Evolutionary conservation across 2,329 filamentous ascomycete genomes (phyloP), one percentile per base, ranked within the genome.

Genomic region (Penicillium griseofulvum): DNA sequence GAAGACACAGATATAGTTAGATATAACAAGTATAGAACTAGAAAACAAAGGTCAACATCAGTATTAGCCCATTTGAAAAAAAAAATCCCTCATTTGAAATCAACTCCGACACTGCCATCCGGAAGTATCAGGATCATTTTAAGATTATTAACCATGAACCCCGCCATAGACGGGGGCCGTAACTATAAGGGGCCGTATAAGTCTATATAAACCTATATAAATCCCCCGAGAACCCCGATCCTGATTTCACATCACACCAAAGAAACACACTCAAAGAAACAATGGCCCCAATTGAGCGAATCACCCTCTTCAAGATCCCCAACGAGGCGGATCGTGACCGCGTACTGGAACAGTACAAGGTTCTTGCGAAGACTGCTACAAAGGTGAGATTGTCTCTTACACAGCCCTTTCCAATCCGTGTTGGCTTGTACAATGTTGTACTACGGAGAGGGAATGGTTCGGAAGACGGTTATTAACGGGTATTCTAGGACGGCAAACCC

Each of bases 401-500:
- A 24, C 19, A 17, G 26, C 10, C 31, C 42, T 38, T 4, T 5
- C 10, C 22, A 42, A 42, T 8, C 29, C 16, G 8, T n/a, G 22
- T n/a, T 36, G 10, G 10, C 17, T 10, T 42, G 22, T 11, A 43
- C 26, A 5, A 24, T 39, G 22, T 17, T 37, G 34, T 28, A 26
- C 24, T 26, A 19, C 10, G 37, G 47, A 42, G 16, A 1, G 11
- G 14, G 2, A 14, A 17, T 28, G 19, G 11, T 5, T 49, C 31
- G 17, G 17, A 31, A 2, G 34, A 19, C 46, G 45, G 45, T 42
- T 34, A 31, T 42, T 56, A 24, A 43, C 38, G 39, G 39, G 4
- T 39, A 10, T 38, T n/a, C 16, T 52, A 90, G 88, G 81, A 88
- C 64, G 87, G 86, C 58, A 85, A 88, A 68, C 85, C 85, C 1